Evolutionary conservation across 148 eudicot genomes (phyloP).

Genomic region (Pharnaceum exiguum): DNA sequence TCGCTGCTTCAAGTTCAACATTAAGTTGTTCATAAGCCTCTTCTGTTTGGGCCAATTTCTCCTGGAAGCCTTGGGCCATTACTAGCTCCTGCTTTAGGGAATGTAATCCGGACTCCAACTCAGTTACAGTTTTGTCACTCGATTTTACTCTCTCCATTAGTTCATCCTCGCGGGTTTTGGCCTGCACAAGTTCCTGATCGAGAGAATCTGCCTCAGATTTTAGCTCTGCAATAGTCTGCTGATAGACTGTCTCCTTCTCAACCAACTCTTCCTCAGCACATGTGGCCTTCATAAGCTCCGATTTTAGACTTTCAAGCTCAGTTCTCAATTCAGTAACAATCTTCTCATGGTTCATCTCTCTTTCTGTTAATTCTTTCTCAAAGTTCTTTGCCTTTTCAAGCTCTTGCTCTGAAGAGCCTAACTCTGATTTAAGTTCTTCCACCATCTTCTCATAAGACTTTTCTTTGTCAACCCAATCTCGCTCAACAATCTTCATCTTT

Average conservation of each 20-base stretch:
- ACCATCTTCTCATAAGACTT: conserved; percentile 32
- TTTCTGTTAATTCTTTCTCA: conserved; percentile 46
- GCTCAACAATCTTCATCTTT: conserved; percentile 12
- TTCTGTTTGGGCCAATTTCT: conserved; percentile 54
- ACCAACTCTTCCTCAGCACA: conserved; percentile 26
- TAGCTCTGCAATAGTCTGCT: conserved; percentile 20
- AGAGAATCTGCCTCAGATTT: conserved; percentile 19
- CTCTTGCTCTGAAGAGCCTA: conserved; percentile 42
- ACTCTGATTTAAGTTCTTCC: conserved; percentile 40
- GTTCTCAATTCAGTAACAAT: conserved; percentile 33
- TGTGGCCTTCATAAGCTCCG: conserved; percentile 48
- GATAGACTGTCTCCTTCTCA: conserved; percentile 17
- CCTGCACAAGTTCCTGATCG: conserved; percentile 17
- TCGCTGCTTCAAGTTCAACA: conserved; percentile 79
- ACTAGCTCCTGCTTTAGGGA: conserved; percentile 50
- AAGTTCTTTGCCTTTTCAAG: conserved; percentile 38
- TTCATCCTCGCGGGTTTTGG: conserved; percentile 17
- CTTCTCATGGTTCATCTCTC: conserved; percentile 48
- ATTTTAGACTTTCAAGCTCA: conserved; percentile 48
- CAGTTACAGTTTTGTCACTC: conserved; percentile 29
- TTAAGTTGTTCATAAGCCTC: conserved; percentile 58
- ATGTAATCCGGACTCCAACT: conserved; percentile 42
- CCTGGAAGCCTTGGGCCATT: conserved; percentile 36
- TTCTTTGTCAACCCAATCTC: conserved; percentile 24
- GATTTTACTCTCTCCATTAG: conserved; percentile 18